phyloP scores from a whole-genome alignment of 257 asterid species.

The Solanum phureja region DNA sequence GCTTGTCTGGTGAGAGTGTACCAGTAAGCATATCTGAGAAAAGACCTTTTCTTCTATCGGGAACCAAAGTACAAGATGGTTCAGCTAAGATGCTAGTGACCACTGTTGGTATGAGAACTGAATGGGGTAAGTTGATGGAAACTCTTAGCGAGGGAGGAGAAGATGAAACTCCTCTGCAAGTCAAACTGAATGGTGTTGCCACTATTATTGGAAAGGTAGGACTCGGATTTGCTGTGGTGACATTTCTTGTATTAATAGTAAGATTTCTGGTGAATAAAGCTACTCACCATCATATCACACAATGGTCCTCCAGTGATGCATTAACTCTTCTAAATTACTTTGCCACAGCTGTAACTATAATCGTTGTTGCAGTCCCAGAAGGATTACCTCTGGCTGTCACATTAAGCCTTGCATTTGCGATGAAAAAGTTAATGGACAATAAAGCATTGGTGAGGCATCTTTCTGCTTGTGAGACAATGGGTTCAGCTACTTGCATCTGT shows the following conservation, averaged over 20 bases:
- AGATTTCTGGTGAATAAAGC: slow-evolving; percentile 72
- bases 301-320: slow-evolving; percentile 75
- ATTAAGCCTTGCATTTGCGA: slow-evolving; percentile 89
- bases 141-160: slow-evolving; percentile 91
- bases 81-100: slow-evolving; percentile 89
- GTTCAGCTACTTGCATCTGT: slow-evolving; percentile 90
- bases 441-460: slow-evolving; percentile 88
- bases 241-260: slow-evolving; percentile 55
- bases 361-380: slow-evolving; percentile 98
- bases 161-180: slow-evolving; percentile 97
- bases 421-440: slow-evolving; percentile 74
- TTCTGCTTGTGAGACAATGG: slow-evolving; percentile 99
- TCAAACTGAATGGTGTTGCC: slow-evolving; percentile 94
- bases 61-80: slow-evolving; percentile 87
- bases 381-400: slow-evolving; percentile 96
- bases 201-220: slow-evolving; percentile 94
- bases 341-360: slow-evolving; percentile 94
- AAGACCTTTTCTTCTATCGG: slow-evolving; percentile 80
- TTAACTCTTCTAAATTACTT: slow-evolving; percentile 65
- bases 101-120: slow-evolving; percentile 98
- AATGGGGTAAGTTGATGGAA: slow-evolving; percentile 98
- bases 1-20: slow-evolving; percentile 90
- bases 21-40: slow-evolving; percentile 64
- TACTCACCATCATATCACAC: slow-evolving; percentile 35
- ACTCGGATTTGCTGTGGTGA: slow-evolving; percentile 52